Evolutionary conservation across 495 filamentous ascomycete species (phyloP).

Genomic region (Neurospora sp.): DNA sequence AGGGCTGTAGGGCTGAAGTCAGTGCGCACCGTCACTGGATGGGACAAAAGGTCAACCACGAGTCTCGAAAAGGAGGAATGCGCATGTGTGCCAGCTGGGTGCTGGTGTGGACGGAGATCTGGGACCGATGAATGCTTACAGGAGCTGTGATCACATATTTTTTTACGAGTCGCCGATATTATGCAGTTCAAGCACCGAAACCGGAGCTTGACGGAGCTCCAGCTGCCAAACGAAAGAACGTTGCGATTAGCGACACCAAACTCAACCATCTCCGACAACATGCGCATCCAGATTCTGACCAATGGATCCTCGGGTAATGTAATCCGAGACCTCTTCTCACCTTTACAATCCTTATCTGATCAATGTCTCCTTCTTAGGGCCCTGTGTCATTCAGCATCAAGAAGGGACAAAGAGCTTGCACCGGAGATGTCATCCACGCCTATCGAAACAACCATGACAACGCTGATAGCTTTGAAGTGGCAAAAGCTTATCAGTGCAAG

Average conservation of each 20-base stretch:
- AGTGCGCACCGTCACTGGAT: neutral
- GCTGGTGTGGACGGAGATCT: no score
- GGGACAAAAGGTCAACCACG: neutral
- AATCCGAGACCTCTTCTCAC: neutral
- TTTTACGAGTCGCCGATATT: neutral
- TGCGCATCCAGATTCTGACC: neutral
- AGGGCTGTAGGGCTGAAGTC: neutral
- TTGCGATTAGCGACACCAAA: neutral
- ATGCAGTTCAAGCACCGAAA: neutral
- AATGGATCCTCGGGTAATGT: neutral
- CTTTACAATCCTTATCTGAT: neutral
- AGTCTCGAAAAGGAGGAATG: no score
- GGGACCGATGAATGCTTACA: neutral
- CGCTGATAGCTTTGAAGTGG: neutral
- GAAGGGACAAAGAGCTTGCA: neutral
- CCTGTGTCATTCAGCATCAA: neutral
- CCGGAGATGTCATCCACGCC: neutral
- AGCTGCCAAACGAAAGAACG: neutral
- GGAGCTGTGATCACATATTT: neutral
- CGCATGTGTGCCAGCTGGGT: no score
- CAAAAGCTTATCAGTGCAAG: neutral
- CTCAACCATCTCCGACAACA: neutral
- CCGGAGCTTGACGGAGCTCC: neutral
- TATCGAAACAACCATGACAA: neutral
- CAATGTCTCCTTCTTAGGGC: neutral